phyloP scores from a whole-genome alignment of 1,284 basidiomycete species.

The Anthracocystis panici-leucophaei region DNA sequence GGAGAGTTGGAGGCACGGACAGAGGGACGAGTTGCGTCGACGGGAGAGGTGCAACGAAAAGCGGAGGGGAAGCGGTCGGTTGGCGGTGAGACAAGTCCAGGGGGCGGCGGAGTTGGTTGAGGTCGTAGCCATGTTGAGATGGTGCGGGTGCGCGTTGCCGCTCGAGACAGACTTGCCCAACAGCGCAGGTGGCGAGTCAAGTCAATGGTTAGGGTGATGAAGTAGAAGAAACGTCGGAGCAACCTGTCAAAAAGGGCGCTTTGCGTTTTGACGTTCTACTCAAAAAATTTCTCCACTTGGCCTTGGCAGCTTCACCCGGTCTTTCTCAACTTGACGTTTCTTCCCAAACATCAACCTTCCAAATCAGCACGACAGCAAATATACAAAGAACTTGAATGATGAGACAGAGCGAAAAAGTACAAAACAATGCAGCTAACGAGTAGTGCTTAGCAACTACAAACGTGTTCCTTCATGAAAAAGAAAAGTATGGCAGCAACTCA shows the following conservation, averaged over 20 bases:
- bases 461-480: too few relatives aligned
- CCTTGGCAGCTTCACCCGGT: neutral
- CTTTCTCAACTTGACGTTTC: neutral
- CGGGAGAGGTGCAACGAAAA: constrained; percentile 33
- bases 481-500: neutral
- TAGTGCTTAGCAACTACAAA: too few relatives aligned
- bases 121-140: neutral
- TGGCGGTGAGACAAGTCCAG: constrained; percentile 22
- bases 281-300: constrained; percentile 3
- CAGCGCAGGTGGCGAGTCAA: neutral
- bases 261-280: constrained; percentile 15
- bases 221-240: neutral
- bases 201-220: neutral
- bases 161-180: neutral
- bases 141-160: neutral
- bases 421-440: neutral
- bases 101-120: constrained; percentile 1
- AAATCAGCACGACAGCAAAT: neutral
- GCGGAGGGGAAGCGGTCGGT: constrained; percentile 22
- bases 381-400: neutral
- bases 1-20: constrained; percentile 29
- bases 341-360: neutral
- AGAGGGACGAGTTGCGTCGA: constrained; percentile 32
- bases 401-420: neutral
- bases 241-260: constrained; percentile 15